Evolutionary conservation across 495 filamentous ascomycete species (phyloP).

Genomic region (Neurospora tetrasperma): DNA sequence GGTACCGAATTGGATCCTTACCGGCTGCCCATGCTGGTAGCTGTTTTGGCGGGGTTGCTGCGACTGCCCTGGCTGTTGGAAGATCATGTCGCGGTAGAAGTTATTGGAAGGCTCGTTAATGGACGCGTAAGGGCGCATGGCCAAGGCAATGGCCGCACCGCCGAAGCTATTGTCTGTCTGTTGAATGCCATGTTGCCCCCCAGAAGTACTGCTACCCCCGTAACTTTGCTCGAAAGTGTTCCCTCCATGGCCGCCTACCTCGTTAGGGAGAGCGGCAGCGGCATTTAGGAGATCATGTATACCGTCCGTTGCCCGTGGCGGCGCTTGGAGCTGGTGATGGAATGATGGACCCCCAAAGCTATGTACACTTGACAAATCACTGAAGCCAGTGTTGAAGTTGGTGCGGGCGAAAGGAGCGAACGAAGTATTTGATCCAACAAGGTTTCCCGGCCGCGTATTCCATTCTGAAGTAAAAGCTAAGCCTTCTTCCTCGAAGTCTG

Average conservation of each 20-base stretch:
- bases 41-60: not conserved
- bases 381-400: not conserved
- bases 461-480: not conserved
- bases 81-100: not conserved
- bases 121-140: not conserved
- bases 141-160: not conserved
- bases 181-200: not conserved
- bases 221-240: not conserved
- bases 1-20: slow-evolving; percentile 47
- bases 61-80: not conserved
- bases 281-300: not conserved
- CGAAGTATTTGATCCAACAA: not conserved
- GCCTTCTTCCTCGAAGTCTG: not conserved
- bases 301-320: not conserved
- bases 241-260: not conserved
- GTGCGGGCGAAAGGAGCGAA: not conserved
- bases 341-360: not conserved
- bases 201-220: not conserved
- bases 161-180: not conserved
- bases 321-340: not conserved
- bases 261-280: not conserved
- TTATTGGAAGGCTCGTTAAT: not conserved
- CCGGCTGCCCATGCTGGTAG: slow-evolving; percentile 1
- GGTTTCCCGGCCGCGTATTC: not conserved
- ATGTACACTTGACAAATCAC: not conserved